Evolutionary conservation across 495 filamentous ascomycete genomes (phyloP).

Genomic region (Podospora pseudopauciseta): DNA sequence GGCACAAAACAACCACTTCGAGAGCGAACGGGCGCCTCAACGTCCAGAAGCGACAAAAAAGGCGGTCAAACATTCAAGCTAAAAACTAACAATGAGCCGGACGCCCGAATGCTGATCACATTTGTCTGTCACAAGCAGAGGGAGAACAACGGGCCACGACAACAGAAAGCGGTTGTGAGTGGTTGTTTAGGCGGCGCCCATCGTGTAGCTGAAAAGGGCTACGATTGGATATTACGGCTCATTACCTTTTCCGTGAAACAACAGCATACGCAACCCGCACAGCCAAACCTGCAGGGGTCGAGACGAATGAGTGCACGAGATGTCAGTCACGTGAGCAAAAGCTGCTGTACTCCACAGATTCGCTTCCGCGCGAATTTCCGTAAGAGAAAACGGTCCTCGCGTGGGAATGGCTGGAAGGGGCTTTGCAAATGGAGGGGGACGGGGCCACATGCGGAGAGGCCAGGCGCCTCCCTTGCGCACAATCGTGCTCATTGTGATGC

Average conservation of each 20-base stretch:
- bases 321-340: constrained; percentile 26
- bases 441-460: background rate
- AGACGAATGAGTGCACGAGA: constrained; percentile 23
- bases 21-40: background rate
- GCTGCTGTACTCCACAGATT: constrained; percentile 31
- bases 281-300: constrained; percentile 1
- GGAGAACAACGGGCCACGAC: background rate
- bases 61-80: constrained; percentile 12
- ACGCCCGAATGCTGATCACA: background rate
- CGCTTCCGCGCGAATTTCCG: constrained; percentile 24
- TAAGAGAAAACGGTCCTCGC: constrained; percentile 5
- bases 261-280: background rate
- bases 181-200: background rate
- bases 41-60: constrained; percentile 16
- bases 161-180: background rate
- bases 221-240: background rate
- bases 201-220: background rate
- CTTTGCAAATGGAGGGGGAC: background rate
- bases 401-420: constrained; percentile 1
- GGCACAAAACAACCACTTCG: constrained; percentile 11
- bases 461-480: background rate
- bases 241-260: background rate
- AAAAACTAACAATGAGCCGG: background rate
- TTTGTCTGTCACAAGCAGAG: background rate
- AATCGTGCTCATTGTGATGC: background rate